Percentiles rank a stretch among this genome's conserved stretches.
phyloP scores from a whole-genome alignment of 1,284 basidiomycete genomes.

The Boletus smithii region DNA sequence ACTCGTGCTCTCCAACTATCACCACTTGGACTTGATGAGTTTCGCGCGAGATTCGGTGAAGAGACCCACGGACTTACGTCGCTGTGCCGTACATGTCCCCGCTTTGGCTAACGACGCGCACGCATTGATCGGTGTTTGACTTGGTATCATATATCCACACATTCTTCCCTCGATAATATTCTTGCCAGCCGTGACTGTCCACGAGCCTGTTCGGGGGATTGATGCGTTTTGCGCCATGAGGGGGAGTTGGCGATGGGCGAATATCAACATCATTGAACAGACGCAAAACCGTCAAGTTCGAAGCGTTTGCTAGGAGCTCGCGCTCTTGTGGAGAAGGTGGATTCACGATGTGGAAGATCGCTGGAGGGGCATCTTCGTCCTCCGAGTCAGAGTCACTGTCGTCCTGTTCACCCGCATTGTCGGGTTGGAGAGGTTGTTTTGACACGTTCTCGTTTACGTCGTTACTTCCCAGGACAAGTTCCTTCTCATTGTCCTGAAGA shows the following conservation, averaged over 20 bases:
- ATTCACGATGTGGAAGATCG: slow-evolving; percentile 53
- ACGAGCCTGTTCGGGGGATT: slow-evolving; percentile 55
- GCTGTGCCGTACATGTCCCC: slow-evolving; percentile 70
- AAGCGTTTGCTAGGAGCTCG: slow-evolving; percentile 45
- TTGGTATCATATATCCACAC: slow-evolving; percentile 72
- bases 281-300: slow-evolving; percentile 64
- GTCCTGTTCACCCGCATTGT: slow-evolving; percentile 20
- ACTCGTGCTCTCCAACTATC: slow-evolving; percentile 76
- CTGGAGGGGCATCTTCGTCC: slow-evolving; percentile 35
- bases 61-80: slow-evolving; percentile 52
- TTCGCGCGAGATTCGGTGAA: background rate
- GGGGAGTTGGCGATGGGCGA: slow-evolving; percentile 47
- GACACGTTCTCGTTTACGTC: slow-evolving; percentile 25
- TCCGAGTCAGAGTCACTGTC: slow-evolving; percentile 33
- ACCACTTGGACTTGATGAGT: slow-evolving; percentile 44
- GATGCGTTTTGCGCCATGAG: slow-evolving; percentile 43
- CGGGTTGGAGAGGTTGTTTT: slow-evolving; percentile 1
- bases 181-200: slow-evolving; percentile 63
- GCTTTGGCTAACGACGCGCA: slow-evolving; percentile 55
- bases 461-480: slow-evolving; percentile 34
- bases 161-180: slow-evolving; percentile 64
- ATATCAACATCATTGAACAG: slow-evolving; percentile 67
- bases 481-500: slow-evolving; percentile 51
- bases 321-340: slow-evolving; percentile 42
- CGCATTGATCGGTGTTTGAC: slow-evolving; percentile 64